Conservation (phyloP, 306 rosid genomes). For the Prunus armeniaca region DNA sequence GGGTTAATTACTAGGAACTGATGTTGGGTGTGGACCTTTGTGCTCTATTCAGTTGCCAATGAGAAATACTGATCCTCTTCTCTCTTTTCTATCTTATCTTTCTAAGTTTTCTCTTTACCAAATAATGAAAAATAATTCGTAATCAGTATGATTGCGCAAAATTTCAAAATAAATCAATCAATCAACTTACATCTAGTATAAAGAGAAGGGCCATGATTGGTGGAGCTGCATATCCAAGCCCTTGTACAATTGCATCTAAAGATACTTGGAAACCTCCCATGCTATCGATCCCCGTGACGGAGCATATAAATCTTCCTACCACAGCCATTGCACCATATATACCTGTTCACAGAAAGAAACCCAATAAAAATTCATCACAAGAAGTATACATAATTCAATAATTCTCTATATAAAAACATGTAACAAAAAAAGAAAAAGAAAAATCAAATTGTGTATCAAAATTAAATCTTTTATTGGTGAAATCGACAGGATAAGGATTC, state of each 20-base stretch:
- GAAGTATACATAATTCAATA: background rate
- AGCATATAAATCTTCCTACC: conserved; percentile 84
- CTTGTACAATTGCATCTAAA: conserved; percentile 73
- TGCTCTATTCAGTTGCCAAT: background rate
- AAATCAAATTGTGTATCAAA: background rate
- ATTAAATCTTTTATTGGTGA: no score
- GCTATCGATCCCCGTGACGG: conserved; percentile 77
- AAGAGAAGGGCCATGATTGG: conserved; percentile 96
- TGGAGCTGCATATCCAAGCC: conserved; percentile 91
- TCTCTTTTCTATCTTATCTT: background rate
- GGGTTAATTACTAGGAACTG: background rate
- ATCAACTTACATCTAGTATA: conserved; percentile 75
- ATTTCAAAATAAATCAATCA: background rate
- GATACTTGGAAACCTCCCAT: conserved; percentile 82
- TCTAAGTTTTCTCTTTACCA: background rate
- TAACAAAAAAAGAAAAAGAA: background rate
- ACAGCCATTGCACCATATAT: conserved; percentile 95
- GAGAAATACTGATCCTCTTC: background rate
- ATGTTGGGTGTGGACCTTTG: no score
- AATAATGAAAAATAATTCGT: background rate
- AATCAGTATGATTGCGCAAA: background rate
- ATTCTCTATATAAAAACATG: background rate
- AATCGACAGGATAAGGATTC: background rate
- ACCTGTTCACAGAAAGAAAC: conserved; percentile 38
- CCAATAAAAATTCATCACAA: background rate